Conservation (phyloP, 371 early-diverging fungal genomes). For the Zychaea mexicana region DNA sequence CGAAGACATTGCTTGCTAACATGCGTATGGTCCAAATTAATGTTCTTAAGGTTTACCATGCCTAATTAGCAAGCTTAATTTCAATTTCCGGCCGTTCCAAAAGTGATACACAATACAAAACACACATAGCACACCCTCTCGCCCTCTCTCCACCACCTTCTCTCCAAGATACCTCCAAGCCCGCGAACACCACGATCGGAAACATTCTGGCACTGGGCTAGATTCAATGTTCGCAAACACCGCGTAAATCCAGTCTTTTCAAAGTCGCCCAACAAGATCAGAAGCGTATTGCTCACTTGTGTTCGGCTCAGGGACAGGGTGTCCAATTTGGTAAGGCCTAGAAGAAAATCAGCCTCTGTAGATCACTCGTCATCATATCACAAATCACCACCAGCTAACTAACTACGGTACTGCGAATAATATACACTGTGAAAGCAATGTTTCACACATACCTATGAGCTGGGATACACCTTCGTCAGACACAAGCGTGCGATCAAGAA, state of each 20-base stretch:
- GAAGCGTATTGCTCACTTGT: slow-evolving; percentile 10
- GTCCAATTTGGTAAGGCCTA: slow-evolving; percentile 29
- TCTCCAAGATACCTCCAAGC: slow-evolving; percentile 10
- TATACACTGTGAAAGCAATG: not conserved
- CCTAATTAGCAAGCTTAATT: slow-evolving; percentile 27
- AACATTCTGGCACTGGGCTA: slow-evolving; percentile 28
- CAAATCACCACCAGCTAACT: too few relatives aligned
- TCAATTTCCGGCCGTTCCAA: not conserved
- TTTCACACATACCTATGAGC: slow-evolving; percentile 18
- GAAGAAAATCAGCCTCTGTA: not conserved
- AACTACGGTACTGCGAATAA: too few relatives aligned
- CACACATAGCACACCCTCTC: too few relatives aligned
- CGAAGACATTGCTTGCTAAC: slow-evolving; percentile 34
- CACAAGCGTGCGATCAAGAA: slow-evolving; percentile 36
- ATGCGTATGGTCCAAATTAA: slow-evolving; percentile 42
- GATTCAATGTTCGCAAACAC: slow-evolving; percentile 31
- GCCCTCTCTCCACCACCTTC: not conserved
- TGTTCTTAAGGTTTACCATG: slow-evolving; percentile 35
- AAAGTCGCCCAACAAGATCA: slow-evolving; percentile 22
- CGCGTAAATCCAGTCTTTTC: slow-evolving; percentile 29
- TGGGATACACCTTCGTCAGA: slow-evolving; percentile 34
- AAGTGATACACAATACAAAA: not conserved
- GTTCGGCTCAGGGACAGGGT: slow-evolving; percentile 35
- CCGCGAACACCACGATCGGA: slow-evolving; percentile 31
- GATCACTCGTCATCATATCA: too few relatives aligned